phyloP scores from a whole-genome alignment of 768 basidiomycete species.

The Podaxis mareebaensis region DNA sequence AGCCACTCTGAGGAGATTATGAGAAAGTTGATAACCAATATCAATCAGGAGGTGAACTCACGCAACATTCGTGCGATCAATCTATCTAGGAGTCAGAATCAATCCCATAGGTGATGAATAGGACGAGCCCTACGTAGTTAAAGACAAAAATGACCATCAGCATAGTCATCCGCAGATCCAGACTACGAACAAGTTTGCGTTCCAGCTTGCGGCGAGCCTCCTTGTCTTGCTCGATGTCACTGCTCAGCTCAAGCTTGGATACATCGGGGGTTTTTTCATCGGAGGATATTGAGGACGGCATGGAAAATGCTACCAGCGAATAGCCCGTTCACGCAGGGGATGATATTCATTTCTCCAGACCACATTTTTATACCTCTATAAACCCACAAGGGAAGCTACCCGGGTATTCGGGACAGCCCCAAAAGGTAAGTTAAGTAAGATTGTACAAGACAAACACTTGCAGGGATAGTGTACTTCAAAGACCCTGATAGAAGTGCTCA shows the following conservation, averaged over 20 bases:
- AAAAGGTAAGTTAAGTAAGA: background rate
- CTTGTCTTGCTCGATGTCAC: background rate
- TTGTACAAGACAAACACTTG: too few relatives aligned
- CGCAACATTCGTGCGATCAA: conserved; percentile 60
- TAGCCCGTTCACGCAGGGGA: background rate
- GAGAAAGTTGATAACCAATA: background rate
- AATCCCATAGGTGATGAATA: background rate
- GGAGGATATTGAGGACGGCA: conserved; percentile 9
- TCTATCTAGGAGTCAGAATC: conserved; percentile 28
- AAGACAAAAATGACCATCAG: conserved; percentile 26
- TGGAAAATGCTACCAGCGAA: background rate
- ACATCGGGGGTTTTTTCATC: background rate
- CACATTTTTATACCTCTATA: background rate
- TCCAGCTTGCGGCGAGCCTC: conserved; percentile 18
- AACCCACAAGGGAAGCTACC: too few relatives aligned
- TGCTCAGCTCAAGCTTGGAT: background rate
- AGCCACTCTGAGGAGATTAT: conserved; percentile 42
- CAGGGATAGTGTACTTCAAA: too few relatives aligned
- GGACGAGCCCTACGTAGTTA: conserved; percentile 23
- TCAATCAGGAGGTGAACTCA: conserved; percentile 25
- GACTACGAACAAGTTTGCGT: conserved; percentile 30
- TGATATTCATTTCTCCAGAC: background rate
- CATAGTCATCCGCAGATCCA: conserved; percentile 40
- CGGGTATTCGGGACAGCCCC: background rate
- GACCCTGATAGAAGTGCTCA: too few relatives aligned